These are phyloP conservation scores for Murraya paniculata DNA, from an alignment of 345 rosid genomes.

Conservation along the genomic window DNA sequence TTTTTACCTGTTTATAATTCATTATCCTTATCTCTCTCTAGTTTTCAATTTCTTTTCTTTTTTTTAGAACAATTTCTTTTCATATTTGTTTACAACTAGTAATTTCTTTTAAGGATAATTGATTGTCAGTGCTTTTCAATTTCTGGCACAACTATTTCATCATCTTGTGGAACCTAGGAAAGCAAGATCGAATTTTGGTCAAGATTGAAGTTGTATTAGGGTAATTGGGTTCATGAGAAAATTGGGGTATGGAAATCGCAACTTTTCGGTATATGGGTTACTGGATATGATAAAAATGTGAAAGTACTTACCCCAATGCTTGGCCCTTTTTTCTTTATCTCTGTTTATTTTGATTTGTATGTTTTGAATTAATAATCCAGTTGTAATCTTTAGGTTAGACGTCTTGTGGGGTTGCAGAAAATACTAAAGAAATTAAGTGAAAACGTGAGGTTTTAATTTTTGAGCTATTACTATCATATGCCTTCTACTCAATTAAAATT, in stretches of 20 bases:
- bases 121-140: not conserved
- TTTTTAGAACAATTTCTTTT: not conserved
- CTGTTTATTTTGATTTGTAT: not conserved
- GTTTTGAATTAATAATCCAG: not conserved
- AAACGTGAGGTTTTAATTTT: not conserved
- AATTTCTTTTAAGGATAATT: not conserved
- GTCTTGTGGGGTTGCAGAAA: not conserved
- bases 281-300: not conserved
- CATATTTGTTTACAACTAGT: not conserved
- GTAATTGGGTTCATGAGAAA: not conserved
- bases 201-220: not conserved
- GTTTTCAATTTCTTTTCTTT: not conserved
- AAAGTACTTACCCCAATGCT: not conserved
- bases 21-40: not conserved
- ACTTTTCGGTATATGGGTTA: not conserved
- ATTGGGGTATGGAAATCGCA: not conserved
- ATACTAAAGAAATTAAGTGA: not conserved
- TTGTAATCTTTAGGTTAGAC: not conserved
- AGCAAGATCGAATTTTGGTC: not conserved
- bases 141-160: not conserved
- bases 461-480: not conserved
- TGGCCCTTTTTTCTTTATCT: not conserved
- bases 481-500: not conserved
- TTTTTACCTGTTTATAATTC: not conserved
- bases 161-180: not conserved